Conservation (phyloP, 257 asterid species). For the Agastache rugosa region DNA sequence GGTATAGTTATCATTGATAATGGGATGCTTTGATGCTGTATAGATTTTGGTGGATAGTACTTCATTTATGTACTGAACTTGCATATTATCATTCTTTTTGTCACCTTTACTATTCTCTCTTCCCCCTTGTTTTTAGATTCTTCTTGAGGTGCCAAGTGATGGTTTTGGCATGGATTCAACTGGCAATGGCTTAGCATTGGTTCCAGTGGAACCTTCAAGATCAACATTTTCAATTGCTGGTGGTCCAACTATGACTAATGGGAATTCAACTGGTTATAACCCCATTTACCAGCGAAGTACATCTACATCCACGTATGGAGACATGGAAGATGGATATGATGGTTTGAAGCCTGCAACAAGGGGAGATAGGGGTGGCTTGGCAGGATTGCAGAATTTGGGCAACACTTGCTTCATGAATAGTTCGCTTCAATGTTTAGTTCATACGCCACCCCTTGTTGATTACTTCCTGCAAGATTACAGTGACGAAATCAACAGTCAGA, state of each 20-base stretch:
- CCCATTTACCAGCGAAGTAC: slow-evolving; percentile 58
- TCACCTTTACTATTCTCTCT: neutral
- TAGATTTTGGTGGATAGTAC: neutral
- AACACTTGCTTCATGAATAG: slow-evolving; percentile 99
- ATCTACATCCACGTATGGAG: slow-evolving; percentile 52
- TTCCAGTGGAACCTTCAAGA: slow-evolving; percentile 82
- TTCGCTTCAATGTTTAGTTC: slow-evolving; percentile 94
- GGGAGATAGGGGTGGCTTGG: slow-evolving; percentile 70
- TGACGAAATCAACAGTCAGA: slow-evolving; percentile 81
- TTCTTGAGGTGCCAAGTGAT: slow-evolving; percentile 75
- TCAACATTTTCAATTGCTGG: slow-evolving; percentile 87
- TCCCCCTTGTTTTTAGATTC: slow-evolving; percentile 63
- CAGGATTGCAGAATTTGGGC: slow-evolving; percentile 94
- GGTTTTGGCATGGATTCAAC: slow-evolving; percentile 76
- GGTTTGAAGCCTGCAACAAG: slow-evolving; percentile 48
- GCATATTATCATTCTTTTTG: slow-evolving; percentile 3
- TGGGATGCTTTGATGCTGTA: neutral
- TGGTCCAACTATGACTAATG: slow-evolving; percentile 89
- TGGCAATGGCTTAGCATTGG: slow-evolving; percentile 84
- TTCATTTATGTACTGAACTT: neutral
- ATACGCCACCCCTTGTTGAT: slow-evolving; percentile 84
- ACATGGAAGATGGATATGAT: slow-evolving; percentile 68
- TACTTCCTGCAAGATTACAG: slow-evolving; percentile 86
- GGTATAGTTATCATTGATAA: neutral
- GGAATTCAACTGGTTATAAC: slow-evolving; percentile 60